Evolutionary conservation across 257 asterid genomes (phyloP), one percentile per base, ranked within the genome.

Genomic region (Ballota nigra): DNA sequence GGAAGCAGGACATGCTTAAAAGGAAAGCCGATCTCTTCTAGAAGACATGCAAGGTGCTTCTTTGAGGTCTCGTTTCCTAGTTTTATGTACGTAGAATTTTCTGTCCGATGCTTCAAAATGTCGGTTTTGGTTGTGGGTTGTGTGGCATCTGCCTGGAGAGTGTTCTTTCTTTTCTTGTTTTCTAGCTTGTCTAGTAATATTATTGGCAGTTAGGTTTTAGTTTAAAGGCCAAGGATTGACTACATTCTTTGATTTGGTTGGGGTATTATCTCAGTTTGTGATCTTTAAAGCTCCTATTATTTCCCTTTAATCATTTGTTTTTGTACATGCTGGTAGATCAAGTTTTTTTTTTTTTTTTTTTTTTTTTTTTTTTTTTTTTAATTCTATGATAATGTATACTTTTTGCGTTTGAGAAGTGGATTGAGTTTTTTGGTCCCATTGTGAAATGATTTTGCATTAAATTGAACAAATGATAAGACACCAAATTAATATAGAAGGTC

Each of bases 11-110:
- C 82, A 70, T 85, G 78, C 77, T 31, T 24, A 92, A 92, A 70
- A 88, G 61, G 90, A 92, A 90, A 72, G 92, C 73, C 18, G 98
- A 87, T 86, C 97, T 92, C 76, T 92, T 92, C 87, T 93, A 90
- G 86, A 45, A 51, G 76, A 64, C 45, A 8, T 18, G 67, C 62
- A 47, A n/a, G 22, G 5, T n/a, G 55, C 55, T 47, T 47, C 55
- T 47, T 47, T 47, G 55, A n/a, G 53, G 53, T 45, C 2, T 45
- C 9, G 36, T 34, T 55, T 28, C 83, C 79, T 78, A 63, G 57
- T 70, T 83, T 74, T 79, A 69, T 5, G 33, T 22, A 22, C 22
- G 22, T 45, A 45, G 53, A 45, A 41, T 41, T 45, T 45, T 45
- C 53, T 57, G 75, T 77, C 73, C 66, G 69, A 33, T 68, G 70